Percentiles rank a stretch among this genome's conserved stretches.
Conservation (phyloP, 345 rosid genomes). For the Bretschneidera sinensis region DNA sequence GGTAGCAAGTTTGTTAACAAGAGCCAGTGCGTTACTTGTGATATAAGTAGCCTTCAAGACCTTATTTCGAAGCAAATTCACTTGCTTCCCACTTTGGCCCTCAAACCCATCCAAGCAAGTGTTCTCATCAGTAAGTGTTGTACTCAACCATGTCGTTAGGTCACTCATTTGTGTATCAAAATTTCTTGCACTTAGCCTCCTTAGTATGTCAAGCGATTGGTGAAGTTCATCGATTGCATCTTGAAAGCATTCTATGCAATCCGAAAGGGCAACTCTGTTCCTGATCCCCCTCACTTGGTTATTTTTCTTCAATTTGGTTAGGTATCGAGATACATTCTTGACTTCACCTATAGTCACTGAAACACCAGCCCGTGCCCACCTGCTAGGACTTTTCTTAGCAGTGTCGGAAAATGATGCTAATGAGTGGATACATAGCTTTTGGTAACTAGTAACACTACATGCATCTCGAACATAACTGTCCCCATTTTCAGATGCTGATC, state of each 20-base stretch:
- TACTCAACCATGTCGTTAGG: slow-evolving; percentile 63
- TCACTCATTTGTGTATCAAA: slow-evolving; percentile 59
- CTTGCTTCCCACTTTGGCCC: slow-evolving; percentile 27
- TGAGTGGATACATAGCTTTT: slow-evolving; percentile 49
- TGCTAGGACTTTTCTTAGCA: slow-evolving; percentile 60
- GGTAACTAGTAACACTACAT: slow-evolving; percentile 70
- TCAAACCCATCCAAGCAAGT: slow-evolving; percentile 82
- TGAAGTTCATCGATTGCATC: slow-evolving; percentile 61
- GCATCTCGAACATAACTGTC: slow-evolving; percentile 53
- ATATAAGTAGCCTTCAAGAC: slow-evolving; percentile 44
- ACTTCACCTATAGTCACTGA: slow-evolving; percentile 62
- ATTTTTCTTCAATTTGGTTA: slow-evolving; percentile 26
- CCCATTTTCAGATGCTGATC: slow-evolving; percentile 11
- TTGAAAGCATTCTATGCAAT: slow-evolving; percentile 59
- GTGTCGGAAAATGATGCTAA: slow-evolving; percentile 52
- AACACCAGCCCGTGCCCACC: slow-evolving; percentile 85
- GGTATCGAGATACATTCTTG: slow-evolving; percentile 31
- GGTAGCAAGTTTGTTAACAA: slow-evolving; percentile 64
- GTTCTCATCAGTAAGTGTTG: slow-evolving; percentile 60
- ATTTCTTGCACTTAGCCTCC: slow-evolving; percentile 40
- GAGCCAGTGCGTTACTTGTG: slow-evolving; percentile 80
- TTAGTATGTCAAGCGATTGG: slow-evolving; percentile 45
- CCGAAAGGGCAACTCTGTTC: slow-evolving; percentile 48
- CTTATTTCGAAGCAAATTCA: slow-evolving; percentile 27
- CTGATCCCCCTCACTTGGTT: slow-evolving; percentile 29